Evolutionary conservation across 176 grass and related monocot genomes (phyloP).

Genomic region (Rhynchospora tenuis): DNA sequence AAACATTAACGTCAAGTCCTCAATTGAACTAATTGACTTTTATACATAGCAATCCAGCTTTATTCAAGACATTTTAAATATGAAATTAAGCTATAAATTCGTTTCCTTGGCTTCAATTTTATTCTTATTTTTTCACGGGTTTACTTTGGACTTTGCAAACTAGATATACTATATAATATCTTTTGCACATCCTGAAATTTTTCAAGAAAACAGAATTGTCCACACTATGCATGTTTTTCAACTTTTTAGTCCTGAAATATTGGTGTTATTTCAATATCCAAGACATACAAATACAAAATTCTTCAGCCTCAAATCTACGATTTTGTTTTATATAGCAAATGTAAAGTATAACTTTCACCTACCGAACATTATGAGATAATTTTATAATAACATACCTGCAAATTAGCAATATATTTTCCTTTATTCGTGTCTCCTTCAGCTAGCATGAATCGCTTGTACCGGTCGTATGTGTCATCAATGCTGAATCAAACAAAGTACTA

Average conservation of each 20-base stretch:
- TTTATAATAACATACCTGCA: not conserved
- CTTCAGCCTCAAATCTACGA: not conserved
- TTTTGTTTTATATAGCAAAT: not conserved
- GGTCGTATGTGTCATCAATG: not conserved
- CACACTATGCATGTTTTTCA: not conserved
- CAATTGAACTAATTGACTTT: not conserved
- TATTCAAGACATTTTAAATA: not conserved
- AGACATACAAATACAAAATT: not conserved
- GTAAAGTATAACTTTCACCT: not conserved
- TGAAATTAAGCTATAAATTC: not conserved
- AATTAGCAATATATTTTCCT: not conserved
- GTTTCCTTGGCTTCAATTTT: not conserved
- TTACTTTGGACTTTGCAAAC: not conserved
- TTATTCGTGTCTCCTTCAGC: not conserved
- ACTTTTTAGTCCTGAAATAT: not conserved
- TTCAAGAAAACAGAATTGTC: not conserved
- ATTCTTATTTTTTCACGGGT: not conserved
- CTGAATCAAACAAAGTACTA: not conserved
- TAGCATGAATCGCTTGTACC: not conserved
- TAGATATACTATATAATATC: not conserved
- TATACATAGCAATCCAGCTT: not conserved
- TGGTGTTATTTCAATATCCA: not conserved
- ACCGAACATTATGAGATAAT: not conserved
- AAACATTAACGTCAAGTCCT: not conserved
- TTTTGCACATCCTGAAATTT: not conserved